These are phyloP conservation scores for Barbatosphaeria neglecta DNA, from an alignment of 495 filamentous ascomycete genomes.

Conservation along the genomic window DNA sequence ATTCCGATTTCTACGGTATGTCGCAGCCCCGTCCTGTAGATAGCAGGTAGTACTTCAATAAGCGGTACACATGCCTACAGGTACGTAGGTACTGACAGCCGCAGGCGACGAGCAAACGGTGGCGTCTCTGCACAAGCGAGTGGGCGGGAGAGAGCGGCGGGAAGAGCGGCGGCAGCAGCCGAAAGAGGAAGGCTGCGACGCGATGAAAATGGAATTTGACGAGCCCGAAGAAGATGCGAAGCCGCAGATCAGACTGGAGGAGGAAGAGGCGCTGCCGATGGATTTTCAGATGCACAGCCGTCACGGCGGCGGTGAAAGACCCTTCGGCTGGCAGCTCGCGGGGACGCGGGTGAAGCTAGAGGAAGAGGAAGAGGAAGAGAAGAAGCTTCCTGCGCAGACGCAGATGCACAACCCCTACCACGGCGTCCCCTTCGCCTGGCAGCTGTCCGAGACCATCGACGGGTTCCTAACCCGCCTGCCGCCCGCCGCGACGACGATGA, in stretches of 20 bases:
- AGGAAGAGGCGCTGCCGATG: not conserved
- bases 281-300: no score
- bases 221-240: not conserved
- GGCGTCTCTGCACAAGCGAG: conserved; percentile 15
- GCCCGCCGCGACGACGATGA: conserved; percentile 42
- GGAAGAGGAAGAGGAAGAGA: no score
- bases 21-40: no score
- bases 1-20: conserved; percentile 64
- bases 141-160: conserved; percentile 30
- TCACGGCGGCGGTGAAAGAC: no score
- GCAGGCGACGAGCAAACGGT: conserved; percentile 43
- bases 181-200: no score
- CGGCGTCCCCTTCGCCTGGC: conserved; percentile 27
- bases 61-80: no score
- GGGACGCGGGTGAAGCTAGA: no score
- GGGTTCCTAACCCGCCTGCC: conserved; percentile 56
- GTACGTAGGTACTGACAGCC: conserved; percentile 9
- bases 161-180: no score
- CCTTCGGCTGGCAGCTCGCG: no score
- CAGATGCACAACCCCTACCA: conserved; percentile 33
- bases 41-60: no score
- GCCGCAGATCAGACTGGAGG: not conserved
- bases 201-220: no score
- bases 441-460: conserved; percentile 46
- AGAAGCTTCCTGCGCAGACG: not conserved